Percentiles rank a stretch among this genome's conserved stretches.
Conservation (phyloP, 345 rosid genomes). For the Aurinia saxatilis region DNA sequence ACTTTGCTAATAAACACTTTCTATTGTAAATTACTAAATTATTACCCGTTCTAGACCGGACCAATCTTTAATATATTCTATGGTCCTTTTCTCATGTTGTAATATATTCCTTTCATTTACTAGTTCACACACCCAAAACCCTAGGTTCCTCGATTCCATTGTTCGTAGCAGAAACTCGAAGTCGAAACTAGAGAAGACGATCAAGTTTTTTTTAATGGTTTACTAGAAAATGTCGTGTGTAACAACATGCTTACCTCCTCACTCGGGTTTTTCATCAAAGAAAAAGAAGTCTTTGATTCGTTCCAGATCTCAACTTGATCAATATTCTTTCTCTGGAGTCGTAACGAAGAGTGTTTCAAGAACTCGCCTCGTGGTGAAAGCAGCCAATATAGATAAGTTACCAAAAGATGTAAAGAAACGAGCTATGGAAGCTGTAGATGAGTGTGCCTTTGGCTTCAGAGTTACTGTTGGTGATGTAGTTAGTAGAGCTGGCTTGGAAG, state of each 20-base stretch:
- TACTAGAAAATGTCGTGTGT: conserved; percentile 66
- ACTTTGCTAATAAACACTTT: too few relatives aligned
- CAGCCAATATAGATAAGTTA: conserved; percentile 53
- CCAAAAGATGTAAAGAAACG: conserved; percentile 70
- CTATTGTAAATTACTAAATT: too few relatives aligned
- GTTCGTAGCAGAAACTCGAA: conserved; percentile 15
- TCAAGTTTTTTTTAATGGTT: too few relatives aligned
- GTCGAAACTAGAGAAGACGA: not conserved
- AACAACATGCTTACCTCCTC: conserved; percentile 38
- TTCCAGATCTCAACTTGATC: conserved; percentile 32
- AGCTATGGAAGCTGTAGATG: conserved; percentile 82
- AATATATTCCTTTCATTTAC: too few relatives aligned
- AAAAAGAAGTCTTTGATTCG: conserved; percentile 27
- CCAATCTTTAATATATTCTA: too few relatives aligned
- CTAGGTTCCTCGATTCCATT: too few relatives aligned
- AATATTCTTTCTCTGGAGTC: conserved; percentile 21
- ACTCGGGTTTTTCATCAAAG: not conserved
- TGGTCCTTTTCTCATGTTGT: too few relatives aligned
- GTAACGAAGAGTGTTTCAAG: conserved; percentile 12
- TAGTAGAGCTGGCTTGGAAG: conserved; percentile 66
- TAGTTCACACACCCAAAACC: too few relatives aligned
- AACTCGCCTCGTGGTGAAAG: conserved; percentile 23
- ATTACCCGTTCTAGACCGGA: too few relatives aligned
- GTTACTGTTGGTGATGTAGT: conserved; percentile 90
- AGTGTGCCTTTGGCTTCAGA: conserved; percentile 62